Percentiles rank a stretch among this genome's conserved stretches.
Conservation (phyloP, 2,329 filamentous ascomycete genomes). For the Penicillium sp. region DNA sequence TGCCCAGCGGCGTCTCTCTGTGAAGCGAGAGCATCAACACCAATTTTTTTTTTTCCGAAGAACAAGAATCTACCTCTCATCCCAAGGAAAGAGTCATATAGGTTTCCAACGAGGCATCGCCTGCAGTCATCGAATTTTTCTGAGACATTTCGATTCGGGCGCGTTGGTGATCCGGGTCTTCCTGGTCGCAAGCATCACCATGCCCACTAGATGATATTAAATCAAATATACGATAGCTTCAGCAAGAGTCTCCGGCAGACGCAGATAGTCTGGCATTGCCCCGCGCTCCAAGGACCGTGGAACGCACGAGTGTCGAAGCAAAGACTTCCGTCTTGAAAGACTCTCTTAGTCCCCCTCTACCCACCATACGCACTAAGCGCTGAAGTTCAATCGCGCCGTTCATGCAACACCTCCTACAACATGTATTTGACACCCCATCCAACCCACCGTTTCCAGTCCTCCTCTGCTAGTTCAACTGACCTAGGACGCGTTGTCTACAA, state of each 20-base stretch:
- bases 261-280: slow-evolving; percentile 50
- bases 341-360: slow-evolving; percentile 42
- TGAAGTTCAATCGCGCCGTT: too few relatives aligned
- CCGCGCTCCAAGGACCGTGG: slow-evolving; percentile 30
- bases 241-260: slow-evolving; percentile 54
- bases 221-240: slow-evolving; percentile 48
- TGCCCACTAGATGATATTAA: slow-evolving; percentile 40
- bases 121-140: slow-evolving; percentile 58
- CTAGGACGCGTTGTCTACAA: slow-evolving; percentile 16
- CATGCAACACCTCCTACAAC: too few relatives aligned
- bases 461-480: slow-evolving; percentile 50
- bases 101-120: slow-evolving; percentile 49
- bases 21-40: slow-evolving; percentile 24
- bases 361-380: too few relatives aligned
- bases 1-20: slow-evolving; percentile 17
- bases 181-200: slow-evolving; percentile 58
- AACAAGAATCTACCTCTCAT: slow-evolving; percentile 17
- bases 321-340: slow-evolving; percentile 60
- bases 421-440: slow-evolving; percentile 37
- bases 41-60: slow-evolving; percentile 16
- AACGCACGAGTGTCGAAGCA: slow-evolving; percentile 60
- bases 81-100: slow-evolving; percentile 22
- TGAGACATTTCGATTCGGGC: slow-evolving; percentile 51
- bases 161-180: slow-evolving; percentile 51
- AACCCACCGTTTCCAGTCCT: slow-evolving; percentile 28